Conservation (phyloP, 345 rosid genomes). For the Moricandia moricandioides region DNA sequence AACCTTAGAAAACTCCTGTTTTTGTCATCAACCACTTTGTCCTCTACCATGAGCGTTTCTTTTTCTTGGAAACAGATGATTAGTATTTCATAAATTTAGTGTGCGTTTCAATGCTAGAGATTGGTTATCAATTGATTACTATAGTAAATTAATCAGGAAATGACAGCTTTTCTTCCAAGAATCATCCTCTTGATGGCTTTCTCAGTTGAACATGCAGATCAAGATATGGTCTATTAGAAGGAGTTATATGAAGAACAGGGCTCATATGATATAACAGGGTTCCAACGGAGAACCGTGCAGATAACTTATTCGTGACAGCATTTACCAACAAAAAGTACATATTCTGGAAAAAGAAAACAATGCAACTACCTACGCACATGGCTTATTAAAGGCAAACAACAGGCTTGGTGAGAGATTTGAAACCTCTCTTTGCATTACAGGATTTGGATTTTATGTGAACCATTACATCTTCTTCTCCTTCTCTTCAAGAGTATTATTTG, state of each 20-base stretch:
- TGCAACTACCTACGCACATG: constrained; percentile 27
- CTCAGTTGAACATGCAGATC: constrained; percentile 22
- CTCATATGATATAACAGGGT: constrained; percentile 20
- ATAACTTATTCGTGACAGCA: constrained; percentile 21
- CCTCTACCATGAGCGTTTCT: constrained; percentile 22
- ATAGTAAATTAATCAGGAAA: not conserved
- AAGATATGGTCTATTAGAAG: constrained; percentile 8
- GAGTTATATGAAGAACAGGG: constrained; percentile 27
- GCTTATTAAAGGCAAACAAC: constrained; percentile 35
- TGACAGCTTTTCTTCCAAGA: not conserved
- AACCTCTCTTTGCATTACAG: constrained; percentile 14
- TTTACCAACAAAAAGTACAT: constrained; percentile 21
- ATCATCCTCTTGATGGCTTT: constrained; percentile 19
- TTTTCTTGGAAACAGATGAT: constrained; percentile 9
- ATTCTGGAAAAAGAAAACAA: constrained; percentile 29
- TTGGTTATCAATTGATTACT: not conserved
- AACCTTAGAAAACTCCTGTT: constrained; percentile 38
- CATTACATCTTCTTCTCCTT: not conserved
- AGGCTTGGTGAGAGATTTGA: constrained; percentile 28
- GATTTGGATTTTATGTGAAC: constrained; percentile 18
- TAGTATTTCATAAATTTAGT: constrained; percentile 3
- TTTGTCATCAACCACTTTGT: constrained; percentile 27
- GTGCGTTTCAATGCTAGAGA: constrained; percentile 9
- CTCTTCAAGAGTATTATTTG: constrained; percentile 14
- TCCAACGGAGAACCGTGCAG: constrained; percentile 30